A percentile compares a stretch with the other conserved stretches of the same genome.
These are phyloP conservation scores for Claviceps purpurea DNA, from an alignment of 2,329 filamentous ascomycete species.

Conservation along the genomic window DNA sequence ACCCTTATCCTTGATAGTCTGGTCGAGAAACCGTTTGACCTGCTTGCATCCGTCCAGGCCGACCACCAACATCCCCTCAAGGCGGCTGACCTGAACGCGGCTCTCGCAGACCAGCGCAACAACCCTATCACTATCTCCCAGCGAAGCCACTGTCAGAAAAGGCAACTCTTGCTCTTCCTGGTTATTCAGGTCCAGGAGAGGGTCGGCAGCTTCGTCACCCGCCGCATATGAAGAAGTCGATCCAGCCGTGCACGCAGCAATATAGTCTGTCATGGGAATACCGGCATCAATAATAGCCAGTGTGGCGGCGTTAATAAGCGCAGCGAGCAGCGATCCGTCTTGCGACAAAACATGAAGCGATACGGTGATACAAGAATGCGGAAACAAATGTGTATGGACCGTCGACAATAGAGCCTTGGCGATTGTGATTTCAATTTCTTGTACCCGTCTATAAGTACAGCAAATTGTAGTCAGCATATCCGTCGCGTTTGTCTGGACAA, in stretches of 20 bases:
- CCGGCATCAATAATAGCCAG: slow-evolving; percentile 89
- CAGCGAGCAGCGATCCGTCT: slow-evolving; percentile 80
- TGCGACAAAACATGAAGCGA: slow-evolving; percentile 78
- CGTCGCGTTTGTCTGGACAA: neutral
- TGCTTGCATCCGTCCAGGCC: slow-evolving; percentile 86
- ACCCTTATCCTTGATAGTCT: slow-evolving; percentile 61
- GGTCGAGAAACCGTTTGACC: slow-evolving; percentile 68
- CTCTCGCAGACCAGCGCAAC: slow-evolving; percentile 76
- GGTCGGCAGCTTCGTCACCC: slow-evolving; percentile 58
- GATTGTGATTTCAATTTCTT: slow-evolving; percentile 71
- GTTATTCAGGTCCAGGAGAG: slow-evolving; percentile 65
- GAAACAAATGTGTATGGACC: slow-evolving; percentile 78
- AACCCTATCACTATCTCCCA: slow-evolving; percentile 61
- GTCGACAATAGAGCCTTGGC: slow-evolving; percentile 62
- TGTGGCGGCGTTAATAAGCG: slow-evolving; percentile 81
- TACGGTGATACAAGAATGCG: slow-evolving; percentile 72
- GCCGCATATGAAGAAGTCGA: slow-evolving; percentile 54
- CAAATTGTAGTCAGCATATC: neutral
- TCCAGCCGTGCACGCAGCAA: slow-evolving; percentile 78
- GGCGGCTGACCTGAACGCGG: slow-evolving; percentile 62
- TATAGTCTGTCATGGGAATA: slow-evolving; percentile 87
- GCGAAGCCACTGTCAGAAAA: slow-evolving; percentile 71
- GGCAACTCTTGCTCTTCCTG: slow-evolving; percentile 81
- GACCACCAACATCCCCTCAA: slow-evolving; percentile 89
- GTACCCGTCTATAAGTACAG: slow-evolving; percentile 46